Evolutionary conservation across 768 basidiomycete species (phyloP), one percentile per base, ranked within the genome.

Genomic region (Clitopilus passeckerianus): DNA sequence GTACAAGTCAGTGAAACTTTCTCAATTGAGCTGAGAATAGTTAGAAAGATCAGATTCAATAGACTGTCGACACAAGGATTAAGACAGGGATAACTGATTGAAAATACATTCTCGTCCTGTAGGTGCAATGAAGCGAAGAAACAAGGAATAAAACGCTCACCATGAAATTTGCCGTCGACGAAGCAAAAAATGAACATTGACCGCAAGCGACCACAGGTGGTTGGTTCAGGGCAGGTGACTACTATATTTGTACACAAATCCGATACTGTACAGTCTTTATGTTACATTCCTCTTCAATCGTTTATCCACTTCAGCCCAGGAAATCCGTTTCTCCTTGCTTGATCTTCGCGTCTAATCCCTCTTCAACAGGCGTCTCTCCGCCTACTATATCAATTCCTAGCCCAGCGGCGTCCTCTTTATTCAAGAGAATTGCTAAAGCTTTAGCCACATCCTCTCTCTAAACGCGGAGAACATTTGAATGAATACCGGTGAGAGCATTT

Each of bases 371-470:
- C 0, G 71, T 75, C 1, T 80, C 74, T 0, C 86, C 85, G 24
- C 83, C 81, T 52, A 82, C 75, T n/a, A 89, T 64, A 66, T 89
- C 86, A 55, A 88, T 76, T 1, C 77, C 81, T 22, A 87, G 72
- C 0, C 86, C 86, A 14, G 78, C 77, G 0, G 83, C 82, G 58
- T 81, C 83, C 23, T 81, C 77, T 56, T 80, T 69, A 27, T 81
- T 76, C 15, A 82, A 70, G 9, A 84, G 73, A 8, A 78, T 66
- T 0, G 80, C 73, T n/a, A 88, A 70, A 1, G 65, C 71, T 37
- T 70, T 61, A 0, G 85, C 86, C 0, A 89, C 86, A 59, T 87
- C 84, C 57, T 86, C 84, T 37, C 84, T 66, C 85, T 10, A 27
- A 53, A 50, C 14, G 3, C 58, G 56, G 1, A 18, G 20, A 23